Percentiles rank a stretch among this genome's conserved stretches.
Evolutionary conservation across 2,329 filamentous ascomycete species (phyloP).

Genomic region (Zasmidium cellare): DNA sequence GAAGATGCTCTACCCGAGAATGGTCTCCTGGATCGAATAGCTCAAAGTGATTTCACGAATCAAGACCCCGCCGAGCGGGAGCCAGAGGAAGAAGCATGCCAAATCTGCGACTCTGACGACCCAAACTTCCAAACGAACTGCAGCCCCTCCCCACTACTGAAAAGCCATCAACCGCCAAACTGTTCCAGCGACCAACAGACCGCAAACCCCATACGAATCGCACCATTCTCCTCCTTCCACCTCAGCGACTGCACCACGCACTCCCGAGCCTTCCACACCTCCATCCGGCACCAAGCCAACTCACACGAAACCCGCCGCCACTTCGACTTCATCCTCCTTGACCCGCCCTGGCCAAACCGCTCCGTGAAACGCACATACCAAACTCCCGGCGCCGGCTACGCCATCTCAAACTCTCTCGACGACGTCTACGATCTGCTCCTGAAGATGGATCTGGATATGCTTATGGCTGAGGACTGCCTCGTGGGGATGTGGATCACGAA

Average conservation of each 20-base stretch:
- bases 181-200: not conserved
- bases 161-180: not conserved
- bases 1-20: no score
- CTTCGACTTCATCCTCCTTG: conserved; percentile 70
- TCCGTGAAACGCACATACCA: conserved; percentile 64
- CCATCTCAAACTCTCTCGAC: conserved; percentile 42
- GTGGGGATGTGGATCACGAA: conserved; percentile 80
- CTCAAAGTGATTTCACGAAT: no score
- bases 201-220: conserved; percentile 39
- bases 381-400: conserved; percentile 30
- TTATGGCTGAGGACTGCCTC: conserved; percentile 56
- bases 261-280: conserved; percentile 37
- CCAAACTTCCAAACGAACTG: not conserved
- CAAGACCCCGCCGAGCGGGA: no score
- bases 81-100: no score
- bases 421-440: conserved; percentile 47
- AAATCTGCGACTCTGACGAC: not conserved
- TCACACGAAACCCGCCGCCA: conserved; percentile 43
- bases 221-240: conserved; percentile 52
- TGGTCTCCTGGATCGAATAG: no score
- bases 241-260: conserved; percentile 45
- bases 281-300: conserved; percentile 39
- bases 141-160: not conserved
- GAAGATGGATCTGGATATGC: conserved; percentile 51
- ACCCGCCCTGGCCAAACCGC: conserved; percentile 80